Base-by-base conservation (phyloP, 768 basidiomycete species). In the Panaeolus cyanescens region DNA sequence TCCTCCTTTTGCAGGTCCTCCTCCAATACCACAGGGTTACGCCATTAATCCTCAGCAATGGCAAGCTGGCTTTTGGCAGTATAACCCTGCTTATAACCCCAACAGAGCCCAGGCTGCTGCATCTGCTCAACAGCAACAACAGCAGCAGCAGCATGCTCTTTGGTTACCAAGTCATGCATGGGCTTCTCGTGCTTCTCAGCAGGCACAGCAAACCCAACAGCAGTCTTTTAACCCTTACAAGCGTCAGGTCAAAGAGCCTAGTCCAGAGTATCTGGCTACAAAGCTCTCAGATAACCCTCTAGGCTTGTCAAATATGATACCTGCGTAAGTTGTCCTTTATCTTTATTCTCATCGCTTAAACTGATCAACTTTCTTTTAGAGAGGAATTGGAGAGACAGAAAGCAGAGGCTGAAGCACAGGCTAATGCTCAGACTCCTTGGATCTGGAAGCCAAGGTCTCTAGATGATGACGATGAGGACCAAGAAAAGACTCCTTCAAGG, bases 221-320 rank as follows among this genome's bases (percentile, higher is more conserved):
- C 55, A 64, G 20, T 59, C 59, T 12, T 70, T 63, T 63, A 87
- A 90, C 59, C 90, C 90, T 0, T 85, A 85, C 77, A 91, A 90
- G 69, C 85, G 86, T 19, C 67, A 77, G 10, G 81, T 85, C n/a
- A 84, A 80, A 40, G 81, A 82, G 0, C 84, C 88, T 4, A 87
- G 87, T 64, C 82, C 83, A 1, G 86, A 84, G 60, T 92, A 92
- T 71, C 83, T 88, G 70, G 80, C 81, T 3, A 83, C 83, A 3
- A 71, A 81, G 66, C 71, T 92, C 28, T 67, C 76, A 1, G 79
- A 87, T 54, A 92, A 92, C 70, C 85, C 86, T 0, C 74, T 92
- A 4, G 87, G 86, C 32, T 77, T 92, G 20, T 76, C 82, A 62
- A 80, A 84, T 56, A 89, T 91, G 87, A 80, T 88, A 40, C 82